Conservation (phyloP, 2,329 filamentous ascomycete genomes). For the Pyrenophora teres region DNA sequence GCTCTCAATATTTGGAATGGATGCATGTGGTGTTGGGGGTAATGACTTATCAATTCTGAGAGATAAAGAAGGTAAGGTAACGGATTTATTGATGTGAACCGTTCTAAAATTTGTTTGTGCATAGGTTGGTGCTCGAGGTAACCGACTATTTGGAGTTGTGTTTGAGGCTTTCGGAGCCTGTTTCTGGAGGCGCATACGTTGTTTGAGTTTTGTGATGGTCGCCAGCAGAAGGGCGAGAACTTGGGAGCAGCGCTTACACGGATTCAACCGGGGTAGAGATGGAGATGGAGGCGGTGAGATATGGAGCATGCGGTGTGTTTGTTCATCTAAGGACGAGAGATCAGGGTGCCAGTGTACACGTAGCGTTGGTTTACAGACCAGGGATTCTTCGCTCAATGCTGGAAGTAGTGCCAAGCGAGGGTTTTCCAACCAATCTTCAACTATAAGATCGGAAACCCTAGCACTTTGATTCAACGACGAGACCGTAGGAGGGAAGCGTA, state of each 20-base stretch:
- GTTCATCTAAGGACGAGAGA: not conserved
- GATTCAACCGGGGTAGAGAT: too few relatives aligned
- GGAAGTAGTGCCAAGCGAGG: not conserved
- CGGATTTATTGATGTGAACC: not conserved
- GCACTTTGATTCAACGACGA: not conserved
- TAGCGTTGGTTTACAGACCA: not conserved
- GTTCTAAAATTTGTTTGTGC: not conserved
- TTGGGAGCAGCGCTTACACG: too few relatives aligned
- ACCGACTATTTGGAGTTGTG: too few relatives aligned
- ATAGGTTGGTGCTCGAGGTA: not conserved
- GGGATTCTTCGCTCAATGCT: not conserved
- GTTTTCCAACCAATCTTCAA: conserved; percentile 1
- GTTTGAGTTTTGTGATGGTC: too few relatives aligned
- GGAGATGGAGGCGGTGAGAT: too few relatives aligned
- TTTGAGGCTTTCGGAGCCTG: too few relatives aligned
- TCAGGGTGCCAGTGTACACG: too few relatives aligned
- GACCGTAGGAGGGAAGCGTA: too few relatives aligned
- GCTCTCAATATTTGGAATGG: not conserved
- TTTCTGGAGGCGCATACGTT: too few relatives aligned
- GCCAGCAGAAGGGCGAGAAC: too few relatives aligned
- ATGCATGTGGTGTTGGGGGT: not conserved
- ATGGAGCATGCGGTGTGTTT: too few relatives aligned
- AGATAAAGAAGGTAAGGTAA: not conserved
- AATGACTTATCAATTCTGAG: not conserved
- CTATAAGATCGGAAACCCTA: not conserved